Conservation (phyloP, 2,329 filamentous ascomycete genomes). For the Shiraia bambusicola region DNA sequence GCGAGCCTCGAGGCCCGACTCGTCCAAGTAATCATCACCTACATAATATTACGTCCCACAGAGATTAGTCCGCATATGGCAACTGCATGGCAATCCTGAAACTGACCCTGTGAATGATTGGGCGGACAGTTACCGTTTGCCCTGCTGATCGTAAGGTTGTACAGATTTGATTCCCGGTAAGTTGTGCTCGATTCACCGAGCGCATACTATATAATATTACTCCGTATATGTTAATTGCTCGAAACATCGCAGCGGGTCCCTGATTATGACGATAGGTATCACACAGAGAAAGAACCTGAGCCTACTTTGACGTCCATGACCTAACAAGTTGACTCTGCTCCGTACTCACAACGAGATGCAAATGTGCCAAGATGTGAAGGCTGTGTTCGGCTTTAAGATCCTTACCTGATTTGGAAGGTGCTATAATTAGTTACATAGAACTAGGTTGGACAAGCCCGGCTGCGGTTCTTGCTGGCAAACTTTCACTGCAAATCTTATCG, state of each 20-base stretch:
- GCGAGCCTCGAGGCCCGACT: too few relatives aligned
- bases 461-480: constrained; percentile 14
- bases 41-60: constrained; percentile 6
- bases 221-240: not conserved
- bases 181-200: not conserved
- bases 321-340: too few relatives aligned
- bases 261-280: too few relatives aligned
- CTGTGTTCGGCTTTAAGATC: constrained; percentile 1
- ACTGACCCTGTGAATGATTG: constrained; percentile 6
- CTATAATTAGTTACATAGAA: too few relatives aligned
- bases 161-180: constrained; percentile 1
- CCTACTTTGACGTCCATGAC: too few relatives aligned
- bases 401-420: constrained; percentile 20
- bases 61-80: constrained; percentile 13
- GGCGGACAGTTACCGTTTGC: constrained; percentile 6
- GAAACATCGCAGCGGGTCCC: too few relatives aligned
- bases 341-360: too few relatives aligned
- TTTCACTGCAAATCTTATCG: constrained; percentile 16
- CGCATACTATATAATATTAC: too few relatives aligned
- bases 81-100: constrained; percentile 9
- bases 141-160: constrained; percentile 13
- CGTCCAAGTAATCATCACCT: too few relatives aligned
- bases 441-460: constrained; percentile 10
- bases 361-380: too few relatives aligned
- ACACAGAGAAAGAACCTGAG: too few relatives aligned